phyloP scores from a whole-genome alignment of 129 eudicot species.

The Chrysanthemum seticuspe region DNA sequence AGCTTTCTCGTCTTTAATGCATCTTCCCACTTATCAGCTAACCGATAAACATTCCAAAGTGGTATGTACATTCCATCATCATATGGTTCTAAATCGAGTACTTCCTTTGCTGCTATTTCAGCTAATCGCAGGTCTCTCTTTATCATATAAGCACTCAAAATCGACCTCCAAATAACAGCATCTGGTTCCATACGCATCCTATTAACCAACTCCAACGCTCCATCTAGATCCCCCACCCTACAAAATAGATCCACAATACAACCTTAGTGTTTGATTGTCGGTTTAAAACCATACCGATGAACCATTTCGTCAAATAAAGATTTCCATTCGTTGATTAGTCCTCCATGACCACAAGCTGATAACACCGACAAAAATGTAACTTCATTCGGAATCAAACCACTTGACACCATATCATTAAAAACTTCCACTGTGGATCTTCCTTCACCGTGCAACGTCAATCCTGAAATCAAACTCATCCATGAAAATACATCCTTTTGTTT shows the following conservation, averaged over 20 bases:
- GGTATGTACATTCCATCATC: slow-evolving; percentile 63
- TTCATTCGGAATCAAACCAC: slow-evolving; percentile 41
- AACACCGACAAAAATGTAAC: slow-evolving; percentile 54
- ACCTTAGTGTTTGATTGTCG: slow-evolving; percentile 57
- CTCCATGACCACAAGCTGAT: slow-evolving; percentile 67
- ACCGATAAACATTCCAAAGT: slow-evolving; percentile 49
- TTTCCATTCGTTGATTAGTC: slow-evolving; percentile 47
- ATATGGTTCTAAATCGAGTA: slow-evolving; percentile 57
- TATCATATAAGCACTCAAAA: slow-evolving; percentile 51
- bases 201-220: slow-evolving; percentile 51
- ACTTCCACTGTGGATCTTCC: slow-evolving; percentile 49
- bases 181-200: slow-evolving; percentile 67
- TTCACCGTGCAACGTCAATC: slow-evolving; percentile 57
- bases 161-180: slow-evolving; percentile 73
- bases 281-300: slow-evolving; percentile 32
- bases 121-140: slow-evolving; percentile 43
- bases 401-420: slow-evolving; percentile 43
- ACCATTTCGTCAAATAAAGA: slow-evolving; percentile 38
- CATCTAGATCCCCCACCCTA: slow-evolving; percentile 52
- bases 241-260: slow-evolving; percentile 68
- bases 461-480: slow-evolving; percentile 63
- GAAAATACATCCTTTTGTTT: slow-evolving; percentile 51
- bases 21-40: slow-evolving; percentile 51
- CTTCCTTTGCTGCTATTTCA: slow-evolving; percentile 53
- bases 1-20: slow-evolving; percentile 45